Base-by-base conservation (phyloP, 345 rosid species). In the Eucalyptus globulus region DNA sequence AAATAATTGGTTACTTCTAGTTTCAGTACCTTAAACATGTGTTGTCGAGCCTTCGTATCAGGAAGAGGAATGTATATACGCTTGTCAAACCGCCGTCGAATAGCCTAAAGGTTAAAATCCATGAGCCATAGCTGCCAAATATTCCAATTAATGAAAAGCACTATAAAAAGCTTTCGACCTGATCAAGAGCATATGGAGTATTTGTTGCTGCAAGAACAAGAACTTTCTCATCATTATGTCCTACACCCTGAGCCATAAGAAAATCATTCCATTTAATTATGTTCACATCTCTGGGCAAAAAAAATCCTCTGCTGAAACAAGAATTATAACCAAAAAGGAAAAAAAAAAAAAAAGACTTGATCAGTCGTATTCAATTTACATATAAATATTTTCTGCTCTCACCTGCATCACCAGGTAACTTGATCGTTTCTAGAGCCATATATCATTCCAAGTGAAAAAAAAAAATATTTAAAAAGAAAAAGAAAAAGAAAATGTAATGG, bases 11-110 rank as follows among this genome's bases (percentile, higher is more conserved):
- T 60, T 87, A 87, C 34, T 81, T 26, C 67, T 76, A 86, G 31
- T 76, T 54, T 54, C 49, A 88, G 65, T 93, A 97, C 99, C 92
- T 97, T 97, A 94, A 97, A 97, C 94, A 97, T 97, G 90, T 97
- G 98, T 81, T 95, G 97, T 51, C 99, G 93, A 91, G 99, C 99
- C 94, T 97, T 97, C 91, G 88, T 60, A 88, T 97, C 99, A 60
- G 99, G 99, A 37, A 97, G 99, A 29, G 99, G 99, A 92, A 97
- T 97, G 89, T 97, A 97, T 81, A 97, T 97, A 65, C 99, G 97
- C 95, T 97, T 97, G 93, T 97, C 99, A 93, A 97, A 97, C 90
- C 99, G 99, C 76, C 99, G 90, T 76, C 99, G 89, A 88, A 97
- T 95, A 80, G 99, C 99, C 99, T 97, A 95, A 85, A 91, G 58